Percentiles rank a stretch among this genome's conserved stretches.
phyloP scores from a whole-genome alignment of 2,329 filamentous ascomycete species.

The Rhynchosporium secalis region DNA sequence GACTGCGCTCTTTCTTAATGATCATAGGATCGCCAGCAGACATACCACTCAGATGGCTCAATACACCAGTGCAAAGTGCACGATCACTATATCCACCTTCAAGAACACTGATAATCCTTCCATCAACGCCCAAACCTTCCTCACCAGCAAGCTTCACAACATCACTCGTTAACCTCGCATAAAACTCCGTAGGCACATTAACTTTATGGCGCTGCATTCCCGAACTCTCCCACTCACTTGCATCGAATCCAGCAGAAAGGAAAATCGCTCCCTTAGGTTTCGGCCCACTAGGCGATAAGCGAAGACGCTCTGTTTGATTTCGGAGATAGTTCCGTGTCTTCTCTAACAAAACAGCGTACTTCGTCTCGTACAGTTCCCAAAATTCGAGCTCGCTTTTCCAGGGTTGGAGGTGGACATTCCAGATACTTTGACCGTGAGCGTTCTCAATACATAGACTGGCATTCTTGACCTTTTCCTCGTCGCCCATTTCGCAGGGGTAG shows the following conservation, averaged over 20 bases:
- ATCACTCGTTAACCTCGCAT: conserved; percentile 85
- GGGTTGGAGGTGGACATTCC: conserved; percentile 90
- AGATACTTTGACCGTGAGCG: conserved; percentile 89
- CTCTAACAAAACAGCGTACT: conserved; percentile 74
- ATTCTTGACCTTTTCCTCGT: conserved; percentile 88
- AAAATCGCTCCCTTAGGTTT: conserved; percentile 85
- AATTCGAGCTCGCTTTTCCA: conserved; percentile 86
- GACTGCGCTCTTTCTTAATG: conserved; percentile 42
- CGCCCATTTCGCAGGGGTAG: conserved; percentile 93
- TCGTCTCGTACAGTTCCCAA: conserved; percentile 81
- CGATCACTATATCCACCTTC: conserved; percentile 96
- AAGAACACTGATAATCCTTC: conserved; percentile 86
- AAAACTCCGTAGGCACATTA: conserved; percentile 96
- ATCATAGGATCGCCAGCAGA: conserved; percentile 53
- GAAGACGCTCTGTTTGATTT: conserved; percentile 67
- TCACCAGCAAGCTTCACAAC: conserved; percentile 81
- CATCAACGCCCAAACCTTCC: conserved; percentile 73
- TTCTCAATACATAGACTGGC: conserved; percentile 94
- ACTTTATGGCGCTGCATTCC: conserved; percentile 96
- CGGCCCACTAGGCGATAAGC: conserved; percentile 55
- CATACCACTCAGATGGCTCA: conserved; percentile 87
- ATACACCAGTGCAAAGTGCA: conserved; percentile 80
- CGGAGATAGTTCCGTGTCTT: conserved; percentile 80
- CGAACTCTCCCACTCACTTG: conserved; percentile 87
- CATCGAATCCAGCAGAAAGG: conserved; percentile 93